Conservation (phyloP, 306 rosid species). For the Pachyrhizus erosus region DNA sequence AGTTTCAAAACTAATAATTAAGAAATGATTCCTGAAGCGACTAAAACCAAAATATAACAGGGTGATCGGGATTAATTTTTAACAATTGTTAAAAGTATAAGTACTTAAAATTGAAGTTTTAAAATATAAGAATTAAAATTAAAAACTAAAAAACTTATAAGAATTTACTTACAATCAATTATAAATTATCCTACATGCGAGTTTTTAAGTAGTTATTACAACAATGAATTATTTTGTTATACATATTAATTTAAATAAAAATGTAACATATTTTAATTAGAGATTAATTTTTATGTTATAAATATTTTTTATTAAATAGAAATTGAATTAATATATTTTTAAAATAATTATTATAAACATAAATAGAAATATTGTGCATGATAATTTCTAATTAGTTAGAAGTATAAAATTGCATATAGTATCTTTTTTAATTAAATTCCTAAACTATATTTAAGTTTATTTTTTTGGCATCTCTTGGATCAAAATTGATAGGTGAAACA, state of each 20-base stretch:
- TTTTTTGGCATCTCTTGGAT: not conserved
- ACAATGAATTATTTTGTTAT: no score
- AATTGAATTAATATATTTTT: not conserved
- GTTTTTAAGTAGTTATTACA: not conserved
- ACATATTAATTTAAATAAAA: no score
- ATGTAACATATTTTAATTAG: no score
- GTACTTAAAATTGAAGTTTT: not conserved
- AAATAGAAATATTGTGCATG: no score
- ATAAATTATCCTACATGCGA: not conserved
- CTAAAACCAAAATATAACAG: not conserved
- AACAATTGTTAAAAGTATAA: not conserved
- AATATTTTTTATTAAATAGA: no score
- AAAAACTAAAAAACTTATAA: not conserved
- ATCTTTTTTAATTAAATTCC: not conserved
- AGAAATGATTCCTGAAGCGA: not conserved
- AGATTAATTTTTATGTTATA: no score
- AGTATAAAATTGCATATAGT: no score
- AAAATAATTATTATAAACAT: not conserved
- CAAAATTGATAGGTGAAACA: not conserved
- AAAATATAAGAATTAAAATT: not conserved
- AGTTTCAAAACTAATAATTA: not conserved
- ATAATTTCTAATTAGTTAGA: no score
- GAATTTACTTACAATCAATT: not conserved
- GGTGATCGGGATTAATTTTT: not conserved
- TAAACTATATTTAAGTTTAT: not conserved